Conservation (phyloP, 1,284 basidiomycete species). For the Meripilus lineatus region DNA sequence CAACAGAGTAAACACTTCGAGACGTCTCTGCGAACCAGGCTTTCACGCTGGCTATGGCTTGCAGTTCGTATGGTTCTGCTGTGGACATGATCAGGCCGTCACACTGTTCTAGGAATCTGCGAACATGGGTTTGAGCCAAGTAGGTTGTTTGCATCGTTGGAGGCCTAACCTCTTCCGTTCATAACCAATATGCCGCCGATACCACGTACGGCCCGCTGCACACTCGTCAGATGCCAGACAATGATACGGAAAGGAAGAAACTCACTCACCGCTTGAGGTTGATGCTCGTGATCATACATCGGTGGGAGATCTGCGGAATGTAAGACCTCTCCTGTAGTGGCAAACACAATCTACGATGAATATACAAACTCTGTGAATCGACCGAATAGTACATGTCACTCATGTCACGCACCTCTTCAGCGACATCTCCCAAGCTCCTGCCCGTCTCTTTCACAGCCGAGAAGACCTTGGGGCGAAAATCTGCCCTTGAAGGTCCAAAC, state of each 20-base stretch:
- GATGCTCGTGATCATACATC: conserved; percentile 21
- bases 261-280: conserved; percentile 18
- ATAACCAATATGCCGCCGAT: neutral
- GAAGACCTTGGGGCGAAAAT: conserved; percentile 12
- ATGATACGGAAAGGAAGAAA: neutral
- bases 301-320: conserved; percentile 17
- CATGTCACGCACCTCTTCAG: conserved; percentile 10
- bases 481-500: conserved; percentile 13
- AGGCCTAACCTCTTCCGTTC: neutral
- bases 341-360: conserved; percentile 8
- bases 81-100: conserved; percentile 5
- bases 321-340: conserved; percentile 8
- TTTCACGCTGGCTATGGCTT: conserved; percentile 1
- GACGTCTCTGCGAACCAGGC: conserved; percentile 3
- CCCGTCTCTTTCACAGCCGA: conserved; percentile 11
- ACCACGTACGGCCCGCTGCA: neutral
- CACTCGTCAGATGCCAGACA: neutral
- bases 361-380: neutral
- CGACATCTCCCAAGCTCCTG: conserved; percentile 8
- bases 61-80: conserved; percentile 3
- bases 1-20: conserved; percentile 1
- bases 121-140: neutral
- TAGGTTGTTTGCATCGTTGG: neutral
- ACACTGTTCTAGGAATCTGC: neutral
- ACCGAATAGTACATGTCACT: neutral